A percentile compares a stretch with the other conserved stretches of the same genome.
Evolutionary conservation across 1,284 basidiomycete species (phyloP).

Genomic region (Trametes hirsuta): DNA sequence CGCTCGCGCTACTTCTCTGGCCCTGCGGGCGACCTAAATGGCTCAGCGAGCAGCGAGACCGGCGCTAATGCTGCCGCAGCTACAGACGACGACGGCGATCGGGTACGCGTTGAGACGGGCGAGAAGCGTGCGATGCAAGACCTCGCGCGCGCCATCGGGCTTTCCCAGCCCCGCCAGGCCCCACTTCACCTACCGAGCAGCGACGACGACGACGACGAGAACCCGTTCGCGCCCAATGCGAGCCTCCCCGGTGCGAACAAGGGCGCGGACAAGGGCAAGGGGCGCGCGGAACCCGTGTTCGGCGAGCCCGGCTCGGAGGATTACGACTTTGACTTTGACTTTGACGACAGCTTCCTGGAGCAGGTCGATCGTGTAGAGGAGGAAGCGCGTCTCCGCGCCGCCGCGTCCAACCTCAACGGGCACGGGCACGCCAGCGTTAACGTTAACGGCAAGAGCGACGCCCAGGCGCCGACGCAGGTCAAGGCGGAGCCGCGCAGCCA

Average conservation of each 20-base stretch:
- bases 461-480: conserved; percentile 5
- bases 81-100: neutral
- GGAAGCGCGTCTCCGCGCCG: conserved; percentile 24
- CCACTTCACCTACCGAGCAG: conserved; percentile 19
- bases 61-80: conserved; percentile 1
- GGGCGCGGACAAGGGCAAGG: neutral
- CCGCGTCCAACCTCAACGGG: neutral
- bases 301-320: conserved; percentile 32
- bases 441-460: neutral
- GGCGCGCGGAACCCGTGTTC: conserved; percentile 4
- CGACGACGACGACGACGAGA: conserved; percentile 20
- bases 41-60: neutral
- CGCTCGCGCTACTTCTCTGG: conserved; percentile 26
- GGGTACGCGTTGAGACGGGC: conserved; percentile 15
- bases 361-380: conserved; percentile 43
- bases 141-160: conserved; percentile 20
- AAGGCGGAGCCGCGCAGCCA: conserved; percentile 12
- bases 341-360: conserved; percentile 43
- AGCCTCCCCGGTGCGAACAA: conserved; percentile 4
- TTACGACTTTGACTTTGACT: conserved; percentile 39
- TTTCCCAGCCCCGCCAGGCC: conserved; percentile 27
- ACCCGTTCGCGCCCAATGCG: neutral
- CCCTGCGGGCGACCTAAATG: neutral
- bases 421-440: neutral
- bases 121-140: conserved; percentile 19